Evolutionary conservation across 2,329 filamentous ascomycete genomes (phyloP).

Genomic region (Alternaria sp.): DNA sequence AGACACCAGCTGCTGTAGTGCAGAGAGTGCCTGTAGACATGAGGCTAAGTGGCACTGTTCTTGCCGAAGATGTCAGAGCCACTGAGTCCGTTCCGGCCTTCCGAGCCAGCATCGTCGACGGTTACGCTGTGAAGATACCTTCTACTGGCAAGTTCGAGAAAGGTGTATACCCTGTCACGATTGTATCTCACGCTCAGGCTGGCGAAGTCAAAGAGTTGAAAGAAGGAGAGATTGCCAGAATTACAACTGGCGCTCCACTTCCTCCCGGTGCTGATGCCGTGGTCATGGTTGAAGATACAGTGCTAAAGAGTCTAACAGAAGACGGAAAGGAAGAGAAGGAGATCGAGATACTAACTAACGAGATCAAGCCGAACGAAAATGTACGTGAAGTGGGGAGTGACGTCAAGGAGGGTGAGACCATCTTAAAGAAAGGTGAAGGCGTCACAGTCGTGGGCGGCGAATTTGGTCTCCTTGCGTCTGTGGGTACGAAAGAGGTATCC

Average conservation of each 20-base stretch:
- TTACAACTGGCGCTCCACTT: slow-evolving; percentile 92
- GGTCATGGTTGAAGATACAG: slow-evolving; percentile 95
- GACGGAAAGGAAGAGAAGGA: slow-evolving; percentile 86
- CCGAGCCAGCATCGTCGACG: slow-evolving; percentile 94
- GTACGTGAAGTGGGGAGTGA: slow-evolving; percentile 92
- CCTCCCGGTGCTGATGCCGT: slow-evolving; percentile 89
- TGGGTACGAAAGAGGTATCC: slow-evolving; percentile 74
- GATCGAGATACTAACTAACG: slow-evolving; percentile 83
- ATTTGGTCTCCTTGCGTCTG: slow-evolving; percentile 85
- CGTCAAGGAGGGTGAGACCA: slow-evolving; percentile 71
- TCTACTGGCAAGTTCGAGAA: slow-evolving; percentile 62
- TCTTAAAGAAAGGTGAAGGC: slow-evolving; percentile 80
- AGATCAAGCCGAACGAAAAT: slow-evolving; percentile 81
- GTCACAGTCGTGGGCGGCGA: slow-evolving; percentile 89
- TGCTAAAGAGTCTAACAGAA: slow-evolving; percentile 75
- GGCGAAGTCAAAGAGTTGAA: slow-evolving; percentile 71
- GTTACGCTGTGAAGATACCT: slow-evolving; percentile 71
- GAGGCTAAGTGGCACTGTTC: slow-evolving; percentile 74
- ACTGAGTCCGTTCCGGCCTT: slow-evolving; percentile 89
- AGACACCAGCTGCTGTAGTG: slow-evolving; percentile 71
- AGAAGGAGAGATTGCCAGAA: slow-evolving; percentile 81
- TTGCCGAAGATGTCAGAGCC: slow-evolving; percentile 84
- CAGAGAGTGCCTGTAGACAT: slow-evolving; percentile 69
- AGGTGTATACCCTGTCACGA: slow-evolving; percentile 84
- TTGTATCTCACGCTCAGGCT: slow-evolving; percentile 84